Base-by-base conservation (phyloP, 371 early-diverging fungal genomes). In the Nematocida sp. region DNA sequence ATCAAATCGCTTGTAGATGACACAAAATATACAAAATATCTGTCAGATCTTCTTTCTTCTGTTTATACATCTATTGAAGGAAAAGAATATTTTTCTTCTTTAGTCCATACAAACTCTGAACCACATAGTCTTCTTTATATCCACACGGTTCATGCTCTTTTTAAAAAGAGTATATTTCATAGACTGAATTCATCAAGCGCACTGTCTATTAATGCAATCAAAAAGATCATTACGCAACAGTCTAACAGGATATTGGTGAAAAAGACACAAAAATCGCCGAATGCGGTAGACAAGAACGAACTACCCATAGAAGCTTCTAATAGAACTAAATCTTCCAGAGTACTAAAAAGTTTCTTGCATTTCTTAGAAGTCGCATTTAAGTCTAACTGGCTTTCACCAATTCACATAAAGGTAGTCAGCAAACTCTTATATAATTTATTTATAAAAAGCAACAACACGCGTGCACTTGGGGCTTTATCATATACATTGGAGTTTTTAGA, bases 311-410 rank as follows among this genome's bases (percentile, higher is more conserved):
- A 13, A 33, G 33, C 33, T 33, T 33, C 33, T 33, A 33, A 33
- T 33, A 33, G 33, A 33, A 33, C 33, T 0, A 33, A 33, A 33
- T 33, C 33, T 33, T 2, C 61, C 15, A 64, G 64, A 64, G 64
- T 64, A 7, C 44, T 42, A 9, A 23, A 0, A 45, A 45, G 64
- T 27, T 9, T 23, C 42, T 23, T 64, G 44, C 64, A 64, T 27
- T 64, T 64, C 44, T 45, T 64, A 45, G 64, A 64, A 23, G 64
- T 64, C 7, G 39, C 64, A 33, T 64, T 64, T 27, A 39, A 23
- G 23, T 45, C 15, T 18, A 44, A 42, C 13, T 64, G 64, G 64
- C 7, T 64, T 11, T 64, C 64, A 15, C 7, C 13, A 15, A 4
- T 7, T 7, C 13, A 45, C 1, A 45, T 27, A 44, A 45, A 18